phyloP scores from a whole-genome alignment of 176 grass and related monocot genomes.

The sorghum (Sorghum bicolor) region DNA sequence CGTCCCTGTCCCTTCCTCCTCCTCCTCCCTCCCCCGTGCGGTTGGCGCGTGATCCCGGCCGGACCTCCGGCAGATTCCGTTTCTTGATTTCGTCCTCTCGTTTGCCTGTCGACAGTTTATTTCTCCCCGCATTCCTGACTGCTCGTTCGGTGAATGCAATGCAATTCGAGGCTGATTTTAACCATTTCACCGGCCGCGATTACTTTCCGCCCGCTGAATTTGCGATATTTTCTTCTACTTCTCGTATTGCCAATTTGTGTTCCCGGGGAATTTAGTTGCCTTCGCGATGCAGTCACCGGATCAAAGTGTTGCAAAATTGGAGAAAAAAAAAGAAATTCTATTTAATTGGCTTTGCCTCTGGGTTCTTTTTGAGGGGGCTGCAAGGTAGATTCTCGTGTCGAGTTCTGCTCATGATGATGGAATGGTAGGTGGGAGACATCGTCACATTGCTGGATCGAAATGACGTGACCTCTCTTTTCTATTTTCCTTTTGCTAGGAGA shows the following conservation, averaged over 20 bases:
- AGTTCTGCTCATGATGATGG: constrained; percentile 6
- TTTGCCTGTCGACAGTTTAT: background rate
- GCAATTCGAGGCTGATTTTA: background rate
- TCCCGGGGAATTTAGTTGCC: background rate
- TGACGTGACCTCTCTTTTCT: constrained; percentile 41
- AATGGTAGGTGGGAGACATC: constrained; percentile 44
- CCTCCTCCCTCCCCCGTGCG: background rate
- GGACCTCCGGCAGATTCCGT: background rate
- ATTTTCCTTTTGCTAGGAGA: constrained; percentile 12
- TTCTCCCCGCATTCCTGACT: background rate
- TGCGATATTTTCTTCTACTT: background rate
- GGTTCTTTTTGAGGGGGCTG: constrained; percentile 12
- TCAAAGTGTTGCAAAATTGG: constrained; percentile 3
- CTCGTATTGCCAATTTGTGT: background rate
- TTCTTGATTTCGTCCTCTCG: background rate
- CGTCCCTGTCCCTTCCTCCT: background rate
- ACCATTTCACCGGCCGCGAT: background rate
- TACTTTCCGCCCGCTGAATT: background rate
- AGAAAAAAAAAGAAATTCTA: background rate
- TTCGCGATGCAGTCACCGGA: constrained; percentile 17
- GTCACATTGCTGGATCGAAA: constrained; percentile 45
- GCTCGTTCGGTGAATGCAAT: background rate
- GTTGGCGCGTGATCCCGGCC: constrained; percentile 6
- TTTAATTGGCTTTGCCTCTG: background rate
- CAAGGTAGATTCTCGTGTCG: constrained; percentile 22